These are phyloP conservation scores for Aeschynomene evenia DNA, from an alignment of 306 rosid species.

Conservation along the genomic window DNA sequence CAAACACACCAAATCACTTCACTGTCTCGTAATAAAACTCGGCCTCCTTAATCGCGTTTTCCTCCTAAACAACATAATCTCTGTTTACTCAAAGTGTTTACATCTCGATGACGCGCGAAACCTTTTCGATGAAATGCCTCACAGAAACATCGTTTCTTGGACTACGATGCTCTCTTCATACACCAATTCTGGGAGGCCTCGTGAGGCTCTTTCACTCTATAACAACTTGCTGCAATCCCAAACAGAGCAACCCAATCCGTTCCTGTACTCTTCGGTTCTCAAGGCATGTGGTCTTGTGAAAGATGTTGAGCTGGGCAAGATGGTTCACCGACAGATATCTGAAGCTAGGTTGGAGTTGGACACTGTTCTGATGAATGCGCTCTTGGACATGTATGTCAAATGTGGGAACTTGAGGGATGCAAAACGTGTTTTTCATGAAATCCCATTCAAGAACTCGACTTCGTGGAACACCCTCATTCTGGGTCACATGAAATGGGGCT, in stretches of 20 bases:
- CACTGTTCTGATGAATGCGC: slow-evolving; percentile 76
- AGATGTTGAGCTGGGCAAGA: slow-evolving; percentile 56
- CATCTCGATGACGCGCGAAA: slow-evolving; percentile 45
- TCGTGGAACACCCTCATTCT: slow-evolving; percentile 68
- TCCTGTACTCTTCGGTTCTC: slow-evolving; percentile 75
- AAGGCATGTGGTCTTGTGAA: slow-evolving; percentile 67
- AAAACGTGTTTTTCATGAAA: slow-evolving; percentile 48
- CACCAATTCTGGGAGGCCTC: slow-evolving; percentile 56
- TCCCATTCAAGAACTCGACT: slow-evolving; percentile 44
- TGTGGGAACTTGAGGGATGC: slow-evolving; percentile 75
- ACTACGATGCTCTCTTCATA: slow-evolving; percentile 79
- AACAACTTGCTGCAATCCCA: slow-evolving; percentile 45
- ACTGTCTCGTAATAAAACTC: slow-evolving; percentile 52
- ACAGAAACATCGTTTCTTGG: slow-evolving; percentile 61
- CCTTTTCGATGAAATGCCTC: slow-evolving; percentile 74
- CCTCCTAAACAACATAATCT: slow-evolving; percentile 57
- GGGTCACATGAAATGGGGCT: slow-evolving; percentile 58
- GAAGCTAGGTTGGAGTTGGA: slow-evolving; percentile 51
- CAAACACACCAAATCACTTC: slow-evolving; percentile 59
- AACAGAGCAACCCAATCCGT: slow-evolving; percentile 58
- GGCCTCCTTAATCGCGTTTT: slow-evolving; percentile 53
- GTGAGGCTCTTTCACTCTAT: slow-evolving; percentile 51
- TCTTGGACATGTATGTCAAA: slow-evolving; percentile 85
- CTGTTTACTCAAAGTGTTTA: slow-evolving; percentile 44
- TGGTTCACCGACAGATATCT: slow-evolving; percentile 46